Percentiles rank a stretch among this genome's conserved stretches.
Conservation (phyloP, 345 rosid species). For the Dimocarpus longan region DNA sequence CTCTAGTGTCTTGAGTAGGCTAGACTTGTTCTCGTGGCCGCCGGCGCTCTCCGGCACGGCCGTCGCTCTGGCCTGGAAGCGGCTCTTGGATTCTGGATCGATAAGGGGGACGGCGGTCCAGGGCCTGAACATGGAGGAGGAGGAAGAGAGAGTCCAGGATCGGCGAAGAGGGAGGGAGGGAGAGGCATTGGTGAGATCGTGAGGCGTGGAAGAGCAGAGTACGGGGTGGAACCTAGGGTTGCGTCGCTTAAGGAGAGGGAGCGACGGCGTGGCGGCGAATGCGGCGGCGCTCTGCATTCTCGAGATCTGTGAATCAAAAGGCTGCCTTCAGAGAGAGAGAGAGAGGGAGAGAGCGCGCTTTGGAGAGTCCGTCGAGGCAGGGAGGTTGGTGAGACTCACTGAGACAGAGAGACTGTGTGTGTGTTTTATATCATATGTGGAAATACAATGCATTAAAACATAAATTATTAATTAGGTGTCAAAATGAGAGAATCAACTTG, state of each 20-base stretch:
- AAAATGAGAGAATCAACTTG: background rate
- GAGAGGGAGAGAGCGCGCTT: conserved; percentile 3
- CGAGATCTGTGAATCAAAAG: conserved; percentile 33
- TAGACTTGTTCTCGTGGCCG: conserved; percentile 45
- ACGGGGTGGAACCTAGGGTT: conserved; percentile 37
- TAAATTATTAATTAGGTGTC: no score
- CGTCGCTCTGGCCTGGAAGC: conserved; percentile 54
- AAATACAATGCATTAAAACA: background rate
- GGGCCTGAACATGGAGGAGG: conserved; percentile 46
- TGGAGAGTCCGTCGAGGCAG: conserved; percentile 48
- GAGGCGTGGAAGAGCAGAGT: conserved; percentile 37
- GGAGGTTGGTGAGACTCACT: conserved; percentile 21
- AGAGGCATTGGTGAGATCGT: conserved; percentile 47
- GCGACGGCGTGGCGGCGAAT: conserved; percentile 44
- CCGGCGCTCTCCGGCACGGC: conserved; percentile 65
- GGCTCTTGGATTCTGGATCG: conserved; percentile 29
- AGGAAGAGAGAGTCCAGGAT: conserved; percentile 54
- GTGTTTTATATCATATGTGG: background rate
- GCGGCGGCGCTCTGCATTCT: conserved; percentile 74
- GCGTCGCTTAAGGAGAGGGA: conserved; percentile 40
- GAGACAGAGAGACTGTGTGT: background rate
- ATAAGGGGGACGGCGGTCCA: conserved; percentile 62
- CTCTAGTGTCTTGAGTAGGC: conserved; percentile 49
- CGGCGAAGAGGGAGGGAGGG: conserved; percentile 49
- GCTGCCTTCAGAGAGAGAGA: background rate